These are phyloP conservation scores for Ophiostoma piceae DNA, from an alignment of 2,329 filamentous ascomycete genomes.

Conservation along the genomic window DNA sequence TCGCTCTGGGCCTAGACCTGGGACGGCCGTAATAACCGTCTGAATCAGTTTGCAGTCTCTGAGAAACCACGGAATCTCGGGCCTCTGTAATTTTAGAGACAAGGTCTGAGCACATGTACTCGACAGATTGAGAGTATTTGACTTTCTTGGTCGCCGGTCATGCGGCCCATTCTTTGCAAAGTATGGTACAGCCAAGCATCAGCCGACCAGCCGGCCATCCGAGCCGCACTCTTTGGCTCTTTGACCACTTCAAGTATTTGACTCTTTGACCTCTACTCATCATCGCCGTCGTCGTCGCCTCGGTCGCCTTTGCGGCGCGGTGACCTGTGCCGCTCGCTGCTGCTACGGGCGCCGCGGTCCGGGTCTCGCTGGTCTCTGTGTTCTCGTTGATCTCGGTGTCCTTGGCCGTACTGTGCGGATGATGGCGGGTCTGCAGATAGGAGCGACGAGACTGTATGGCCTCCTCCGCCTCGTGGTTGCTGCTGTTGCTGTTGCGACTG, in stretches of 20 bases:
- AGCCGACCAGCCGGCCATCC: too few relatives aligned
- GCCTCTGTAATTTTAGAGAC: not conserved
- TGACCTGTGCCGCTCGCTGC: conserved; percentile 30
- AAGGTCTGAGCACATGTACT: not conserved
- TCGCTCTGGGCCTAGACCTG: not conserved
- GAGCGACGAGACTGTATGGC: conserved; percentile 44
- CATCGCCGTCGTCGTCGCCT: not conserved
- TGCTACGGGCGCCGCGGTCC: conserved; percentile 24
- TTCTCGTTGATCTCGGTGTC: conserved; percentile 24
- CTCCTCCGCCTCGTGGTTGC: conserved; percentile 33
- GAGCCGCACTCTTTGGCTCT: not conserved
- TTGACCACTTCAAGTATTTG: not conserved
- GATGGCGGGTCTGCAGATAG: conserved; percentile 39
- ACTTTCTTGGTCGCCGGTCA: not conserved
- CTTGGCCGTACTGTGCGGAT: conserved; percentile 28
- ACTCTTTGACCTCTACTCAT: not conserved
- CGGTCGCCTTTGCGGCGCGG: conserved; percentile 7
- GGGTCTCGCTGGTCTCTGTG: conserved; percentile 7
- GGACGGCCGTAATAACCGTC: not conserved
- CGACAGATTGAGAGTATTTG: too few relatives aligned
- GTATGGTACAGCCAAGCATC: not conserved
- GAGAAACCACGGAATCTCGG: not conserved
- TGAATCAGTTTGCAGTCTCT: not conserved
- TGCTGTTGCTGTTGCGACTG: conserved; percentile 24
- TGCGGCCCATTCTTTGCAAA: not conserved